Conservation (phyloP, 148 eudicot species). For the Fagopyrum homotropicum region DNA sequence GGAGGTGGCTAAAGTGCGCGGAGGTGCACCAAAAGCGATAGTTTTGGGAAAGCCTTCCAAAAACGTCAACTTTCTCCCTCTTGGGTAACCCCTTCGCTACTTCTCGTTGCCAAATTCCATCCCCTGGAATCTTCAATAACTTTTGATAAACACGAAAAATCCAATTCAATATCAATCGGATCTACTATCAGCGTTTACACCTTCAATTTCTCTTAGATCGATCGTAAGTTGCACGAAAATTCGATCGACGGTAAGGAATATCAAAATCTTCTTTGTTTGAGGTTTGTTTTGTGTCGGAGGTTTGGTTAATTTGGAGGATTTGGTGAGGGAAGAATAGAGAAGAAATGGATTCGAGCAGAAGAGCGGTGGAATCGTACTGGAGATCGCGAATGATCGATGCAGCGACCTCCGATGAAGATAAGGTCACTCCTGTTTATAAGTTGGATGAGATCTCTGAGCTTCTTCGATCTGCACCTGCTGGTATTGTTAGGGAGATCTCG, state of each 20-base stretch:
- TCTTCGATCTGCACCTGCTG: slow-evolving; percentile 53
- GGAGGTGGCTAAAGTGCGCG: slow-evolving; percentile 10
- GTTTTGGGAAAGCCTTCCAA: background rate
- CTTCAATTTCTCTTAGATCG: background rate
- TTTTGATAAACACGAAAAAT: background rate
- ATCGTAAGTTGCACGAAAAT: slow-evolving; percentile 2
- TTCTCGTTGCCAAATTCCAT: slow-evolving; percentile 1
- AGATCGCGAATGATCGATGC: slow-evolving; percentile 81
- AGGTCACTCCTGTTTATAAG: slow-evolving; percentile 87
- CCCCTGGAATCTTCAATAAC: background rate
- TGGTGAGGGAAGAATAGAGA: background rate
- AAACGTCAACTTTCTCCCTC: slow-evolving; percentile 11
- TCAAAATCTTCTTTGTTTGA: background rate
- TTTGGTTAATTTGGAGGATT: slow-evolving; percentile 13
- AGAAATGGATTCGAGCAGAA: slow-evolving; percentile 83
- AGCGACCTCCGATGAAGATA: slow-evolving; percentile 91
- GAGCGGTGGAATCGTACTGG: slow-evolving; percentile 98
- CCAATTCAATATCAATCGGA: background rate
- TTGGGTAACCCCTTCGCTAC: background rate
- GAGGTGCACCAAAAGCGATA: slow-evolving; percentile 1
- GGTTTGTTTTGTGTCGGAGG: background rate
- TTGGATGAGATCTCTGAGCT: slow-evolving; percentile 90
- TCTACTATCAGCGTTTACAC: background rate
- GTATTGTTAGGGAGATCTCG: slow-evolving; percentile 74
- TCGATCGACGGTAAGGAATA: background rate